Base-by-base conservation (phyloP, 192 early-diverging fungal species). In the Podila epicladia region DNA sequence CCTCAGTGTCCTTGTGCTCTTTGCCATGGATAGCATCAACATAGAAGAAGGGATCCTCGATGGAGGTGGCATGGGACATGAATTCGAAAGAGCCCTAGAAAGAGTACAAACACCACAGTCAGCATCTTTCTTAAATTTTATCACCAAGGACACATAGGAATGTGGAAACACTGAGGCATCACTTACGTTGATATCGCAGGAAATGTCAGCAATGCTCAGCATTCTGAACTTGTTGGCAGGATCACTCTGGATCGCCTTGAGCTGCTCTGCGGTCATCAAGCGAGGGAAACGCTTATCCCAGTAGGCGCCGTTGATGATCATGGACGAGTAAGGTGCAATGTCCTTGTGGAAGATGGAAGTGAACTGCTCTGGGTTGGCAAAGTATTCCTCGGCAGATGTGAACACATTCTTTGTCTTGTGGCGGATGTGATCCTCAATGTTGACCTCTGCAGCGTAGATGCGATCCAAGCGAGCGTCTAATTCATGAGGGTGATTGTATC, bases 261-360 rank as follows among this genome's bases (percentile, higher is more conserved):
- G 84, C 64, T 99, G 96, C 58, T 89, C 86, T 20, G 87, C 95
- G n/a, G 95, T 96, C 72, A 99, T 75, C 58, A 99, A 82, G 13
- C 96, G 92, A 35, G 98, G 98, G 80, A 87, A 97, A 59, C 88
- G 84, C 19, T 83, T 64, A 74, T 95, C 93, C 98, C 98, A 99
- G 85, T 96, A 99, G 38, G 96, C 95, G 33, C 97, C 98, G 65
- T 97, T 98, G 60, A 97, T 85, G 26, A 98, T 84, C 80, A 96
- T 90, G 15, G 92, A 91, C 17, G 95, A 91, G 73, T 97, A 96
- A 3, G 98, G 98, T 5, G 97, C 97, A 80, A 99, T 91, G 82
- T 93, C 77, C n/a, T 57, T 59, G 61, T 80, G 71, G 66, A 80
- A 80, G 51, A 53, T 49, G 9, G 77, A 80, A 31, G 71, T 80